These are phyloP conservation scores for Wilhelminamyces savonicus DNA, from an alignment of 805 yeast species.

Conservation along the genomic window DNA sequence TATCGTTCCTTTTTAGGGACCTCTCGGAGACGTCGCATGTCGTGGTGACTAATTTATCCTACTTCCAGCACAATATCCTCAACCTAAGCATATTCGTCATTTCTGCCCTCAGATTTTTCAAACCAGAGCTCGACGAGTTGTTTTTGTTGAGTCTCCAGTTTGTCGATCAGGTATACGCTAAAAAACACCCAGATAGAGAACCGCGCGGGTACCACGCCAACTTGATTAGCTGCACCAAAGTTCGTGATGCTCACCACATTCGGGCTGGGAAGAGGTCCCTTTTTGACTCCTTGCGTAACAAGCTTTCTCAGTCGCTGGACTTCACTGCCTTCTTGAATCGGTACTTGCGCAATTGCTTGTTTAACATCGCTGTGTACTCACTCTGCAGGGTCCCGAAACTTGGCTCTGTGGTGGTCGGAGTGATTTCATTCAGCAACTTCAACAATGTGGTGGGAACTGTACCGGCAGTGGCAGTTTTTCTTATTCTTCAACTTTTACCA, in stretches of 20 bases:
- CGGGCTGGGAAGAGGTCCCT: neutral
- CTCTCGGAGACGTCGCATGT: no score
- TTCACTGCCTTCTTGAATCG: conserved; percentile 13
- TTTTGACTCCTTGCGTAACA: neutral
- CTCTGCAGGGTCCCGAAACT: conserved; percentile 35
- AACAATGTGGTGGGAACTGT: conserved; percentile 41
- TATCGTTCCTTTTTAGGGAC: conserved; percentile 3
- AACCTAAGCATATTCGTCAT: conserved; percentile 36
- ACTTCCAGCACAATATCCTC: conserved; percentile 30
- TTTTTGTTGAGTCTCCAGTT: conserved; percentile 32
- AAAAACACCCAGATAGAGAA: conserved; percentile 31
- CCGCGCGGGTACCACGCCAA: conserved; percentile 7
- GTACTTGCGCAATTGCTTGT: conserved; percentile 10
- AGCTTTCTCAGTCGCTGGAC: conserved; percentile 9
- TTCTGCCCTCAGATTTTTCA: conserved; percentile 27
- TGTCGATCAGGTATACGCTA: conserved; percentile 21
- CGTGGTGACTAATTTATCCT: conserved; percentile 11
- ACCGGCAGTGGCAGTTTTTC: conserved; percentile 33
- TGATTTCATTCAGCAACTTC: conserved; percentile 38
- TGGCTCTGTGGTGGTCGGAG: conserved; percentile 37
- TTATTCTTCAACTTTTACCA: conserved; percentile 30
- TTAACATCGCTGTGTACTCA: conserved; percentile 24
- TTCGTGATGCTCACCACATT: neutral
- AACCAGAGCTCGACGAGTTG: conserved; percentile 33
- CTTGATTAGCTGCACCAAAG: conserved; percentile 5